Conservation (phyloP, 441 rosid species). For the Gossypium trilobum region DNA sequence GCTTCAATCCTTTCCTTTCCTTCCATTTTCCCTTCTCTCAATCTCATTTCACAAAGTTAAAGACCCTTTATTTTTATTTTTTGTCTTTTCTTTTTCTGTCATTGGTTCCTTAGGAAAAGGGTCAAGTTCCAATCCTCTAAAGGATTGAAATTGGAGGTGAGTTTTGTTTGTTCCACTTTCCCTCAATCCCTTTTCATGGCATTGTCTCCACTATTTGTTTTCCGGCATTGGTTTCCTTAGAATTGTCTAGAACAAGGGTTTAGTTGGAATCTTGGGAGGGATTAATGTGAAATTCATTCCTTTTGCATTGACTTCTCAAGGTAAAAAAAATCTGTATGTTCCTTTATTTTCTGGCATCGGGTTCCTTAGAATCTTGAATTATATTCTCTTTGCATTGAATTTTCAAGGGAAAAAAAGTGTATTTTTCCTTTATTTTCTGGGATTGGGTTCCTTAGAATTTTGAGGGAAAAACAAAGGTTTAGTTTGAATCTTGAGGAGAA, state of each 20-base stretch:
- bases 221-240: neutral
- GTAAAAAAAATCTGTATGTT: neutral
- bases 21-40: neutral
- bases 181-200: neutral
- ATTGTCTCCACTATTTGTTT: neutral
- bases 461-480: neutral
- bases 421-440: neutral
- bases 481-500: neutral
- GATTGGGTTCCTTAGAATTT: neutral
- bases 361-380: neutral
- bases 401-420: neutral
- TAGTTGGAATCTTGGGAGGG: conserved; percentile 4
- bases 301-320: neutral
- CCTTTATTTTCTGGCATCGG: neutral
- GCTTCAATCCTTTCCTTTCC: neutral
- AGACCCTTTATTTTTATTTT: neutral
- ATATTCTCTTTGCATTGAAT: neutral
- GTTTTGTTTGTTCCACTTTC: neutral
- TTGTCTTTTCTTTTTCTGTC: neutral
- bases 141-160: conserved; percentile 4
- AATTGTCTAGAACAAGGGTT: neutral
- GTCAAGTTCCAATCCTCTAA: neutral
- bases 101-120: neutral
- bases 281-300: neutral
- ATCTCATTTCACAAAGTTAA: neutral